Base-by-base conservation (phyloP, 2,329 filamentous ascomycete species). In the Xylaria sp. region DNA sequence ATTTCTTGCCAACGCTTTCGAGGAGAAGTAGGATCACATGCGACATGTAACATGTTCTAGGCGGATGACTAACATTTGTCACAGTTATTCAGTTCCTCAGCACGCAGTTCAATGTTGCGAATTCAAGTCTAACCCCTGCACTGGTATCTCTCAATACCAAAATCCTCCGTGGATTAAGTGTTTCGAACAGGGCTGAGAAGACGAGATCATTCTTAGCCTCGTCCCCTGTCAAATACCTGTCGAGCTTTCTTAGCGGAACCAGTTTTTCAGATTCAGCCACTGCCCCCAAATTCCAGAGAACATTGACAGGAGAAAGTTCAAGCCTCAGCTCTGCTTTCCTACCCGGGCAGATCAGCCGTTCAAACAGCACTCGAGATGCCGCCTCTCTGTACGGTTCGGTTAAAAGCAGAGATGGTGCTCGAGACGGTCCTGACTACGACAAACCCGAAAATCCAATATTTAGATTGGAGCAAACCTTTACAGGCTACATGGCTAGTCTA, bases 191-290 rank as follows among this genome's bases (percentile, higher is more conserved):
- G 49, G 85, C 87, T 0, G 89, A 90, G 75, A 92, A 89, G 78
- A 87, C 89, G 12, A 87, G 87, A 64, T 90, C 89, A 0, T 92
- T 93, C 77, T 86, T 95, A 10, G 90, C 90, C 4, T 88, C 91
- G n/a, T 98, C 94, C 0, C 94, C 95, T 0, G 93, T 97, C 57
- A 98, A 98, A 79, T 86, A 97, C 76, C 84, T 98, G 18, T 97
- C 94, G 0, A 97, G 88, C 76, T 88, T 98, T 63, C 89, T 97
- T 75, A 88, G 89, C 41, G 88, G 89, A 28, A 87, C 86, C 65
- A 86, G 80, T 41, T 85, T 83, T 70, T 82, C 80, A 43, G 79
- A 82, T 13, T 69, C 78, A 25, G 75, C 80, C 58, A 74, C 74
- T 72, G 67, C 79, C 1, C 78, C 82, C 10, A 86, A 84, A 67